These are phyloP conservation scores for Cutaneotrichosporon dermatis DNA, from an alignment of 1,284 basidiomycete species.

Conservation along the genomic window DNA sequence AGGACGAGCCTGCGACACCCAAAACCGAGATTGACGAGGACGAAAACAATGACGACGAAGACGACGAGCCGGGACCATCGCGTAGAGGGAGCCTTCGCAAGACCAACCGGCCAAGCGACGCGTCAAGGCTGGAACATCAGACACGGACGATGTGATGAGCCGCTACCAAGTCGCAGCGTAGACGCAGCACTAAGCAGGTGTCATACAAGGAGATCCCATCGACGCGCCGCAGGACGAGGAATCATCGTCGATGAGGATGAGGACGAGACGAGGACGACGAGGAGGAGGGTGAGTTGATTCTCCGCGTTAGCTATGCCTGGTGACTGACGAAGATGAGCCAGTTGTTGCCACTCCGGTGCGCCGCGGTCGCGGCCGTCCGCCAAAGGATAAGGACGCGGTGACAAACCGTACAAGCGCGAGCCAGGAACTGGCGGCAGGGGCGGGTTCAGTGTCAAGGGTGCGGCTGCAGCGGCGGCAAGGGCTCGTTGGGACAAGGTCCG, in stretches of 20 bases:
- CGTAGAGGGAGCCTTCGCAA: slow-evolving; percentile 8
- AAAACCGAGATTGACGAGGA: slow-evolving; percentile 13
- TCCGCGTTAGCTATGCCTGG: no score
- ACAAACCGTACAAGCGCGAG: slow-evolving; percentile 30
- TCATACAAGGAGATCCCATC: slow-evolving; percentile 25
- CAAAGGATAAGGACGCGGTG: slow-evolving; percentile 14
- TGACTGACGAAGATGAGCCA: slow-evolving; percentile 13
- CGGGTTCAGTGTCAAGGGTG: slow-evolving; percentile 47
- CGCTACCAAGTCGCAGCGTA: slow-evolving; percentile 11
- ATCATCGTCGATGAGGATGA: slow-evolving; percentile 15
- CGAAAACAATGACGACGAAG: slow-evolving; percentile 17
- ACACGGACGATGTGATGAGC: slow-evolving; percentile 16
- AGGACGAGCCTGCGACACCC: slow-evolving; percentile 9
- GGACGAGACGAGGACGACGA: slow-evolving; percentile 14
- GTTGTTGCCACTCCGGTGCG: slow-evolving; percentile 12
- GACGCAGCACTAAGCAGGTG: slow-evolving; percentile 23
- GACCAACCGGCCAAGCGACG: slow-evolving; percentile 6
- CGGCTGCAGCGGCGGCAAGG: slow-evolving; percentile 43
- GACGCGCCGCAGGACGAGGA: slow-evolving; percentile 20
- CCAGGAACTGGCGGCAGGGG: slow-evolving; percentile 38
- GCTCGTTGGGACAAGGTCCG: slow-evolving; percentile 46
- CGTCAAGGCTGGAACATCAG: slow-evolving; percentile 7
- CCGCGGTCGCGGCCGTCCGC: slow-evolving; percentile 4
- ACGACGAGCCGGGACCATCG: slow-evolving; percentile 11
- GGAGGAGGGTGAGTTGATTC: neutral